Evolutionary conservation across 1,284 basidiomycete genomes (phyloP), one percentile per base, ranked within the genome.

Genomic region (Fomitopsis betulina): DNA sequence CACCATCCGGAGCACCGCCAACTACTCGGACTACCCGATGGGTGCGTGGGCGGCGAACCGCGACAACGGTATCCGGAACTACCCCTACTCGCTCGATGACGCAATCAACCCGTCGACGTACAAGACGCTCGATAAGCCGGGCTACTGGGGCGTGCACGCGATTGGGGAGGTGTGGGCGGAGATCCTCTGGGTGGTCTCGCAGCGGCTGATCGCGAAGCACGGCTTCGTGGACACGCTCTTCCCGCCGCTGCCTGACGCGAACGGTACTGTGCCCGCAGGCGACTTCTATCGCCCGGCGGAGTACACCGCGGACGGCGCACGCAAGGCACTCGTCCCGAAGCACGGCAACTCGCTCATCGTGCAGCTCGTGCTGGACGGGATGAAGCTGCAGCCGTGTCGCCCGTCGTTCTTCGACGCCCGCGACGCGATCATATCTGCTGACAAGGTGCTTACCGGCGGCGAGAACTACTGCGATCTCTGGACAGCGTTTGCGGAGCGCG

Each of bases 111-210:
- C 94, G 0, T 92, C 90, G 60, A 92, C 88, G 0, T 98, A 98
- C 82, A 91, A 94, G 83, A 96, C 91, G n/a, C 88, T 98, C 45
- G 94, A 98, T 79, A 90, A 91, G 74, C 89, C 91, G 9, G 91
- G 91, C 19, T 95, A 94, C 77, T 95, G 91, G 88, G 91, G 91
- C 56, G 92, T 94, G 60, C 93, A 95, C 72, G 91, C 92, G 40
- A 91, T 95, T 61, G 94, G 94, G 59, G 94, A 96, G 75, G 95
- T 98, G 59, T 98, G 95, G 95, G 95, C 95, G 19, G 82, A 97
- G 77, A 88, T 97, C 60, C 87, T 98, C 59, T 97, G 93, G 85
- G 84, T 94, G 64, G 79, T 94, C 55, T 82, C 83, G 27, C 84
- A 94, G 71, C 76, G 81, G 39, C 75, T 96, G 43, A 89, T 96